Base-by-base conservation (phyloP, 371 early-diverging fungal genomes). In the Rhizopus arrhizus region DNA sequence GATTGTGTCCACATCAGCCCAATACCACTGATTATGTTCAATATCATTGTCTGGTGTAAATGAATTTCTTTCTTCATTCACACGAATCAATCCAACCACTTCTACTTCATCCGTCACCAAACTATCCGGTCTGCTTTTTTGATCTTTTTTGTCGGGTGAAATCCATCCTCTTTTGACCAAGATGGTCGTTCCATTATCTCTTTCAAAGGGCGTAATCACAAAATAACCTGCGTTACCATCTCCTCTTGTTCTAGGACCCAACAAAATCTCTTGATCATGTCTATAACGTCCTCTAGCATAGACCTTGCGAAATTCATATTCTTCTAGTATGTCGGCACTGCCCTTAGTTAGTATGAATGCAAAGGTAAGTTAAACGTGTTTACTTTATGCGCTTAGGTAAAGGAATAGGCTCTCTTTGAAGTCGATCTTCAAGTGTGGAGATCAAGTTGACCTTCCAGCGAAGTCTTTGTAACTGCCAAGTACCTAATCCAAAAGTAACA, bases 161-260 rank as follows among this genome's bases (percentile, higher is more conserved):
- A 96, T 87, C 95, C 95, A 96, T 3, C 97, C 95, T 38, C 97
- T 80, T 61, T 91, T 88, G 11, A 96, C 88, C 31, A 96, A 73
- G 10, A 95, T 82, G 7, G 80, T 85, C 11, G 88, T 74, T 59
- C 90, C 91, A 61, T 89, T 85, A 36, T 80, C 78, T n/a, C 90
- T 83, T 62, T 84, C 84, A 57, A 95, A 83, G n/a, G 95, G 95
- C 2, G 95, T 92, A 22, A 94, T 80, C 0, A 95, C 70, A 58
- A 86, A 85, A 65, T 90, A 95, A 0, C 97, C 97, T 0, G 81
- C 83, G 53, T 83, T 80, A 28, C 89, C 89, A 58, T 91, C 92
- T 33, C 86, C 84, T 57, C 86, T 73, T 2, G 89, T 85, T 50
- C 93, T 80, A 8, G 92, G 94, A 0, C 95, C 95, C 16, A 94